Conservation (phyloP, 2,329 filamentous ascomycete genomes). For the Diaporthe sp. region DNA sequence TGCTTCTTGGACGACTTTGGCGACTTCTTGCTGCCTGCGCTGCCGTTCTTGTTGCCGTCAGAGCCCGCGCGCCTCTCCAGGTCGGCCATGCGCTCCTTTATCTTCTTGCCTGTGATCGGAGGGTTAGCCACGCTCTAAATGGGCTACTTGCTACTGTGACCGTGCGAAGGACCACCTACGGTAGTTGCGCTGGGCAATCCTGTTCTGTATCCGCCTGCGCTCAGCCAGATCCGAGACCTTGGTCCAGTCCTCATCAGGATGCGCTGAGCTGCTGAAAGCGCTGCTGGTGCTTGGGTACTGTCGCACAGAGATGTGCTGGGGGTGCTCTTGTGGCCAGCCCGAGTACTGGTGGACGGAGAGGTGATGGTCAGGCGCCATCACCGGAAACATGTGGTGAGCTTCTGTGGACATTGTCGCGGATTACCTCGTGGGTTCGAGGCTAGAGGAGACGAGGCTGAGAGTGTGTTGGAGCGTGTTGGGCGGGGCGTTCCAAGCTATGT, state of each 20-base stretch:
- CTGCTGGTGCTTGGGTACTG: conserved; percentile 76
- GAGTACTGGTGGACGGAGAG: conserved; percentile 37
- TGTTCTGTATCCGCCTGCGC: conserved; percentile 93
- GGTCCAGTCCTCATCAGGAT: conserved; percentile 98
- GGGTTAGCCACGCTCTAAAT: conserved; percentile 37
- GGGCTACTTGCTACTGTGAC: background rate
- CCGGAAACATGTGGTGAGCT: conserved; percentile 39
- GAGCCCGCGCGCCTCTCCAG: conserved; percentile 81
- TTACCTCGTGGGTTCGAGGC: conserved; percentile 11
- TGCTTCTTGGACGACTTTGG: conserved; percentile 56
- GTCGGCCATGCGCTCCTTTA: conserved; percentile 89
- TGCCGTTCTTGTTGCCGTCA: conserved; percentile 51
- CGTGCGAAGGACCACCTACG: conserved; percentile 65
- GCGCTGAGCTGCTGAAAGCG: conserved; percentile 93
- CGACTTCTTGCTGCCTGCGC: conserved; percentile 58
- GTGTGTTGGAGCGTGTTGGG: conserved; percentile 2
- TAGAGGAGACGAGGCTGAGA: conserved; percentile 24
- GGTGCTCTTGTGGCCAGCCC: conserved; percentile 36
- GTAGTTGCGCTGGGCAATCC: conserved; percentile 97
- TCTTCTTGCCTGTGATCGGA: conserved; percentile 81
- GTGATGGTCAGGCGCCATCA: conserved; percentile 37
- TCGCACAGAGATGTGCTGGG: conserved; percentile 38
- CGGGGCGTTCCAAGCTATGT: background rate
- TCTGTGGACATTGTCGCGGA: conserved; percentile 37
- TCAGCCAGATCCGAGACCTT: conserved; percentile 98